A percentile compares a stretch with the other conserved stretches of the same genome.
phyloP scores from a whole-genome alignment of 805 yeast genomes.

The Blastobotrys robertii region DNA sequence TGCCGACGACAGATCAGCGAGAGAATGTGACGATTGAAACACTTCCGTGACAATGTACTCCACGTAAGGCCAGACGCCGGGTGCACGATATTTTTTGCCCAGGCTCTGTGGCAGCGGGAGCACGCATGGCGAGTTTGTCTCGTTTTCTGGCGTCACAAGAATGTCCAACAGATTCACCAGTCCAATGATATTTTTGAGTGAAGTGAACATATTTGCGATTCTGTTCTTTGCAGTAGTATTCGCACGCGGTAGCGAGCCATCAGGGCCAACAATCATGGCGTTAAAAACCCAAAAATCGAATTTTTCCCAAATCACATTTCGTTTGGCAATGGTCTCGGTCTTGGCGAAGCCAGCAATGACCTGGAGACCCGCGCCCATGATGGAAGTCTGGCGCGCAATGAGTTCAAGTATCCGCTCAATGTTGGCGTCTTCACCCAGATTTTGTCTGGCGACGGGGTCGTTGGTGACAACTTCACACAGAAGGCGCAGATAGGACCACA shows the following conservation, averaged over 20 bases:
- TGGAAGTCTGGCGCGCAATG: conserved; percentile 36
- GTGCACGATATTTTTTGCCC: conserved; percentile 50
- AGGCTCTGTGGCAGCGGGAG: conserved; percentile 53
- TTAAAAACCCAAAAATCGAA: conserved; percentile 62
- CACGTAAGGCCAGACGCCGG: conserved; percentile 72
- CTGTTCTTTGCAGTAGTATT: conserved; percentile 34
- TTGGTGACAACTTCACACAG: conserved; percentile 43
- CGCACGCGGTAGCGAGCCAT: conserved; percentile 21
- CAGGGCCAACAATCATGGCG: conserved; percentile 20
- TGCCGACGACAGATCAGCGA: conserved; percentile 18
- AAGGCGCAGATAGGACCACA: conserved; percentile 65
- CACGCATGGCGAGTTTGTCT: conserved; percentile 30
- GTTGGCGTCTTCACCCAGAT: conserved; percentile 13
- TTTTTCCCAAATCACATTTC: conserved; percentile 52
- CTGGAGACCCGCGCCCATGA: conserved; percentile 45
- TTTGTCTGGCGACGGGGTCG: conserved; percentile 27
- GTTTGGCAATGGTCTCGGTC: conserved; percentile 29
- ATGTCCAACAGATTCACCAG: conserved; percentile 46
- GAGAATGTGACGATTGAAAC: conserved; percentile 36
- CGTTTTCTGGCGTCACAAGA: conserved; percentile 29
- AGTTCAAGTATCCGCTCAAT: conserved; percentile 37
- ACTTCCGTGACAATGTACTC: conserved; percentile 64
- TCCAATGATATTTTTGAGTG: conserved; percentile 49
- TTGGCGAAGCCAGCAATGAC: conserved; percentile 51
- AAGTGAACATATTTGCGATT: conserved; percentile 38